Evolutionary conservation across 2,329 filamentous ascomycete genomes (phyloP), one percentile per base, ranked within the genome.

Genomic region (Fusarium luffae): DNA sequence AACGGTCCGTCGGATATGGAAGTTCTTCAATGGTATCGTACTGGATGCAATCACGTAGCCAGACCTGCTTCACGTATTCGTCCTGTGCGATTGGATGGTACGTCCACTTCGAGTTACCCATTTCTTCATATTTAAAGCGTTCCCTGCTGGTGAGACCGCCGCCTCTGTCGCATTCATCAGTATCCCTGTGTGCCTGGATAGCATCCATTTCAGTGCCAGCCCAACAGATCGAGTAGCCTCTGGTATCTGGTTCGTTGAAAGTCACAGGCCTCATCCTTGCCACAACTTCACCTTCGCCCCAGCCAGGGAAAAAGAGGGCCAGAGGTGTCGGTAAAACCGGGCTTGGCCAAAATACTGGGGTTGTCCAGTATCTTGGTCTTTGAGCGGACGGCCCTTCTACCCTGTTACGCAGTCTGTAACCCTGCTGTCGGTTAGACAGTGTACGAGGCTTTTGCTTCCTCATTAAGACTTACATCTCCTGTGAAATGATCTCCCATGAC

Each of bases 181-280:
- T 1, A 1, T 49, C 11, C 4, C 12, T 37, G 32, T 71, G 55
- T 2, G 49, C 41, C 11, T 56, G 30, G 5, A 70, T 7, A 3
- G 60, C 54, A 9, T 58, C 18, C 34, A 68, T 64, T 4, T 63
- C 44, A 4, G 41, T 18, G 0, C 18, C 4, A 18, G 19, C 13
- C 68, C 68, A 70, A 16, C 63, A 68, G 3, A 49, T 19, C 9
- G 64, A 71, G 34, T 70, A 70, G 6, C 63, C 63, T 6, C 16
- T 18, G 4, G 46, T 58, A 5, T 23, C 30, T 37, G 49, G 37
- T 3, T 57, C 25, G 27, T 70, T 70, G 4, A 70, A 34, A 4
- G 43, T 34, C 5, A 71, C 32, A 5, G 43, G 4, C 12, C 23
- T 46, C 46, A 70, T 47, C 11, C 60, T 71, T 3, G 63, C 51